These are phyloP conservation scores for Zygosaccharomyces sapae DNA, from an alignment of 1,139 yeast species.

Conservation along the genomic window DNA sequence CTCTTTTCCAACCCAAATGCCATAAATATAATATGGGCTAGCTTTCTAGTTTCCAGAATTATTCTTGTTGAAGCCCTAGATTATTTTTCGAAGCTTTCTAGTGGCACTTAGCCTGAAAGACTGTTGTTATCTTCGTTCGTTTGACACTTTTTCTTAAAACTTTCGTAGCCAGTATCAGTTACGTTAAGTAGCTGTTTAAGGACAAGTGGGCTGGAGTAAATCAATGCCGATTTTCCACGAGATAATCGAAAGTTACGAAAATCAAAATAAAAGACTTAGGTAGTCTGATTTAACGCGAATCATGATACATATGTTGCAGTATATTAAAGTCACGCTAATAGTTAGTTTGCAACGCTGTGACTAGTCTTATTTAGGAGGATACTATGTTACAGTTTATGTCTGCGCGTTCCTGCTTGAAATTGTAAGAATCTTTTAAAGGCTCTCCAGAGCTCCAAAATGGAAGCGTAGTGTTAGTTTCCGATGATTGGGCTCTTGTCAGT, in stretches of 20 bases:
- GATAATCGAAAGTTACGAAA: neutral
- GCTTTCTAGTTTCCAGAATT: neutral
- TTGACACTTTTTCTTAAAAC: neutral
- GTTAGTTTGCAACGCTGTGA: too few relatives aligned
- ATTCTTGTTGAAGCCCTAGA: neutral
- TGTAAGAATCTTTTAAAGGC: conserved; percentile 67
- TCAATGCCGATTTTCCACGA: too few relatives aligned
- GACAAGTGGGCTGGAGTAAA: neutral
- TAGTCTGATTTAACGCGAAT: too few relatives aligned
- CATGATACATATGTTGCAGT: too few relatives aligned
- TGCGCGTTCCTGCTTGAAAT: conserved; percentile 52
- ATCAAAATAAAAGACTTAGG: neutral
- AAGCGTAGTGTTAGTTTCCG: conserved; percentile 62
- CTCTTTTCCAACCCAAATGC: neutral
- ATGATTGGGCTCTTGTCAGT: conserved; percentile 58
- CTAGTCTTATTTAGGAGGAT: too few relatives aligned
- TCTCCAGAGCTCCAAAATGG: conserved; percentile 66
- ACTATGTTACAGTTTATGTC: conserved; percentile 61
- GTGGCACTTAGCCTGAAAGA: neutral
- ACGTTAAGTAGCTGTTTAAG: neutral
- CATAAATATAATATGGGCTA: neutral
- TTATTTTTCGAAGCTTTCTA: neutral
- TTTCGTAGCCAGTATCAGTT: neutral
- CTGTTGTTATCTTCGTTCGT: neutral
- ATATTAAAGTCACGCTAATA: too few relatives aligned